These are phyloP conservation scores for Cercospora zeina DNA, from an alignment of 2,329 filamentous ascomycete genomes.

Conservation along the genomic window DNA sequence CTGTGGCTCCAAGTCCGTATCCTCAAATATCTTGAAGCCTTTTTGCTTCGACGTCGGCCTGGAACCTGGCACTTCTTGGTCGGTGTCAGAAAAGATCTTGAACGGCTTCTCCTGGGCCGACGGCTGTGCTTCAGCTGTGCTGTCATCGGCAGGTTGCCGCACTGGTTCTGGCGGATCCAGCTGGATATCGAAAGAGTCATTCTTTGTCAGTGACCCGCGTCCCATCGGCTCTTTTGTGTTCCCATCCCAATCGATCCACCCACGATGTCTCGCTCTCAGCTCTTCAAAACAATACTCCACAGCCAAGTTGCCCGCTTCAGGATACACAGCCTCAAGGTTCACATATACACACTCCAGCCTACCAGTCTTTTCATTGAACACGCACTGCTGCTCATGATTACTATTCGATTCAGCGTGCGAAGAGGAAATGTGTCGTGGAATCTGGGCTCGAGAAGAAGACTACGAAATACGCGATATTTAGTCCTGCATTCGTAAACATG, in stretches of 20 bases:
- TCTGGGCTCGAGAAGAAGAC: constrained; percentile 27
- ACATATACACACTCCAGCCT: constrained; percentile 85
- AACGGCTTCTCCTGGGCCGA: constrained; percentile 16
- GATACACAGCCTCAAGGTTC: constrained; percentile 81
- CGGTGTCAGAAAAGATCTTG: constrained; percentile 12
- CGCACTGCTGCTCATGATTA: constrained; percentile 68
- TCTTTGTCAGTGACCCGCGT: constrained; percentile 15
- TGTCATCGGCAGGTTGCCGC: constrained; percentile 7
- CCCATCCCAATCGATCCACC: constrained; percentile 62
- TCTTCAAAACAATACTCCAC: constrained; percentile 91
- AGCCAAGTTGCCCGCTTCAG: constrained; percentile 64
- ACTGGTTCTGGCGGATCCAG: constrained; percentile 20
- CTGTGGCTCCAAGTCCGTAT: constrained; percentile 28
- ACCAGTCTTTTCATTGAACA: constrained; percentile 77
- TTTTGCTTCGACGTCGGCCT: constrained; percentile 32
- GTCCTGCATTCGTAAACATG: constrained; percentile 93
- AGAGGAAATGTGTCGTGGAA: constrained; percentile 36
- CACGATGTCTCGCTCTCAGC: constrained; percentile 73
- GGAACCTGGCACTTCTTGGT: constrained; percentile 14
- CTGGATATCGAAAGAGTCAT: constrained; percentile 30
- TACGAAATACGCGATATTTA: constrained; percentile 65
- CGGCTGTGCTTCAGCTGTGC: not conserved
- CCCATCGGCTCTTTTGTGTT: constrained; percentile 34
- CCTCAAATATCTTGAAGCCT: constrained; percentile 42
- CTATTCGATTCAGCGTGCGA: constrained; percentile 29